Percentiles rank a stretch among this genome's conserved stretches.
phyloP scores from a whole-genome alignment of 345 rosid genomes.

The Carallia brachiata region DNA sequence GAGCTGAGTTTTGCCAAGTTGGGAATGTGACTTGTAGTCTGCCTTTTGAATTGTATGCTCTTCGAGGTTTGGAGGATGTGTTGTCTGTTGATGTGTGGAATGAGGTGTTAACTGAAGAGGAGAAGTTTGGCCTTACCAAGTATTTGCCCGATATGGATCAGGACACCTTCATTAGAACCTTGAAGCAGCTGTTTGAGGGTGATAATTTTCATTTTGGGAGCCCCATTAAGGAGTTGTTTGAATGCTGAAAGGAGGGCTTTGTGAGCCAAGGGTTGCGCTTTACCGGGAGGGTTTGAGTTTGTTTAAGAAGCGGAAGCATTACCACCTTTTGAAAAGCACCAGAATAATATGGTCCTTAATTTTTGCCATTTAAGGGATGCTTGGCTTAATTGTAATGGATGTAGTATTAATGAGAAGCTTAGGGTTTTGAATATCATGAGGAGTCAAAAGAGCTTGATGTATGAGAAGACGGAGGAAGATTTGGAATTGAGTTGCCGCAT shows the following conservation, averaged over 20 bases:
- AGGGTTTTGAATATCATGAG: constrained; percentile 75
- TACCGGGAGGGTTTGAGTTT: constrained; percentile 71
- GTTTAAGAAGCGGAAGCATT: constrained; percentile 69
- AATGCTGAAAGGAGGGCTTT: constrained; percentile 91
- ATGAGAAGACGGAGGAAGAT: constrained; percentile 60
- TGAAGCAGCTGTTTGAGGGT: constrained; percentile 76
- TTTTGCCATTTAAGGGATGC: constrained; percentile 85
- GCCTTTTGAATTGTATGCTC: constrained; percentile 89
- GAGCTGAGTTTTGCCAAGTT: constrained; percentile 84
- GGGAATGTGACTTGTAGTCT: constrained; percentile 77
- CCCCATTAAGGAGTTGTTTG: constrained; percentile 73
- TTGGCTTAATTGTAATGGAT: constrained; percentile 76
- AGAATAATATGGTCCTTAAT: constrained; percentile 70
- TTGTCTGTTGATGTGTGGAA: constrained; percentile 96
- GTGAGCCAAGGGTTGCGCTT: constrained; percentile 92
- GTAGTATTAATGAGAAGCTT: constrained; percentile 83
- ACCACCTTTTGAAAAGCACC: constrained; percentile 80
- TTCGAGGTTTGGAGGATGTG: constrained; percentile 62
- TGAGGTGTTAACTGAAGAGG: constrained; percentile 76
- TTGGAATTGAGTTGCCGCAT: constrained; percentile 57
- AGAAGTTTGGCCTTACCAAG: constrained; percentile 61
- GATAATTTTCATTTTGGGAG: constrained; percentile 83
- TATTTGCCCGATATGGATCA: constrained; percentile 88
- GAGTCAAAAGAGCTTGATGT: constrained; percentile 78
- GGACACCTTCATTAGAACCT: constrained; percentile 52